These are phyloP conservation scores for Botrytis medusae DNA, from an alignment of 2,329 filamentous ascomycete genomes.

Conservation along the genomic window DNA sequence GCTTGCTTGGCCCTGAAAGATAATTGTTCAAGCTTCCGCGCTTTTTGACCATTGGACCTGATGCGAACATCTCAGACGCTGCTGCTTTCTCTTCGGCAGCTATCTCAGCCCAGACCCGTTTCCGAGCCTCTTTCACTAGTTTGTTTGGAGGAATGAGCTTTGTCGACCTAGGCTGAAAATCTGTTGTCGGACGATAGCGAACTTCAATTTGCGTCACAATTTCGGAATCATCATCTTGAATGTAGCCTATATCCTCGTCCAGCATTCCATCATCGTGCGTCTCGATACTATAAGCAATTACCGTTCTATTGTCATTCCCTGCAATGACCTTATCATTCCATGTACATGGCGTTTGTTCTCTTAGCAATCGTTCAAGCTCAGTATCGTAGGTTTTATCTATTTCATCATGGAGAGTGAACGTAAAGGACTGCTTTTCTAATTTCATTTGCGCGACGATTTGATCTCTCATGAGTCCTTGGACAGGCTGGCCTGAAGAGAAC, in stretches of 20 bases:
- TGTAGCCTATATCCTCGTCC: neutral
- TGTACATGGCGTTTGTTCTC: neutral
- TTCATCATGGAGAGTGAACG: neutral
- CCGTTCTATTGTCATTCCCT: neutral
- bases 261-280: constrained; percentile 4
- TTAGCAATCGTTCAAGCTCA: neutral
- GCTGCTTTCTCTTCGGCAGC: constrained; percentile 7
- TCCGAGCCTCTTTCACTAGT: neutral
- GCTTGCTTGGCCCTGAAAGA: constrained; percentile 3
- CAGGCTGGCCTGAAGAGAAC: constrained; percentile 10
- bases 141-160: neutral
- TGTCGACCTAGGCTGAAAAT: constrained; percentile 18
- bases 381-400: neutral
- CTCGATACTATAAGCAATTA: constrained; percentile 4
- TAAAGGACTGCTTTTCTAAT: neutral
- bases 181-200: constrained; percentile 11
- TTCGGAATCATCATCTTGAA: constrained; percentile 5
- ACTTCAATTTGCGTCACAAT: constrained; percentile 13
- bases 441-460: constrained; percentile 10
- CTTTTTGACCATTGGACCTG: neutral
- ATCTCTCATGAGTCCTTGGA: constrained; percentile 1
- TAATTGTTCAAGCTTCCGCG: neutral
- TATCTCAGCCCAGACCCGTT: neutral
- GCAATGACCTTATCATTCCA: neutral
- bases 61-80: neutral